A percentile compares a stretch with the other conserved stretches of the same genome.
Evolutionary conservation across 1,284 basidiomycete species (phyloP).

Genomic region (Malassezia sympodialis): DNA sequence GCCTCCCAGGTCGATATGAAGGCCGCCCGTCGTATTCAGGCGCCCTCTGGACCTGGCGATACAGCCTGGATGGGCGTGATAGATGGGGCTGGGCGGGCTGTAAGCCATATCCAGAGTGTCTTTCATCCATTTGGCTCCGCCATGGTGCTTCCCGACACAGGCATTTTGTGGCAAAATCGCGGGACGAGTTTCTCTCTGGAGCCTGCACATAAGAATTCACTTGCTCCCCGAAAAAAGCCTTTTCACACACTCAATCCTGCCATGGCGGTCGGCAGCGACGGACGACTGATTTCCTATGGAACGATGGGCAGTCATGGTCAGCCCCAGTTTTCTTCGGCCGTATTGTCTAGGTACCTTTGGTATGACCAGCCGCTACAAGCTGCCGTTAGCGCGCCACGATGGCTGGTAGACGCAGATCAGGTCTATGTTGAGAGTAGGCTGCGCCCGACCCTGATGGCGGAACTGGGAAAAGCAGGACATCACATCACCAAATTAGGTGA

Average conservation of each 20-base stretch:
- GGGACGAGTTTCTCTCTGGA: background rate
- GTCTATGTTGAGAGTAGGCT: background rate
- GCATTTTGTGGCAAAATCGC: constrained; percentile 1
- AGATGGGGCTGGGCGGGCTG: background rate
- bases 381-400: background rate
- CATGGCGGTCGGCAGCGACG: background rate
- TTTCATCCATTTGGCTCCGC: constrained; percentile 1
- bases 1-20: background rate
- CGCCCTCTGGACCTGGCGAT: background rate
- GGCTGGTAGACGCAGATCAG: background rate
- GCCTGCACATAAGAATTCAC: background rate
- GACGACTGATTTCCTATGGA: background rate
- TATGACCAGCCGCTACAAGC: background rate
- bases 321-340: background rate
- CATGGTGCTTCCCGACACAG: background rate
- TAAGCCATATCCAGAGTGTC: background rate
- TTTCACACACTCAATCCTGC: constrained; percentile 1
- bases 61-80: constrained; percentile 2
- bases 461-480: background rate
- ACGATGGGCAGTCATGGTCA: background rate
- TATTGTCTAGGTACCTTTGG: background rate
- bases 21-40: background rate
- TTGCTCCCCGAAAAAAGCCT: background rate
- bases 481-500: background rate
- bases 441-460: background rate